These are phyloP conservation scores for Akebia trifoliata DNA, from an alignment of 164 flowering plant species.

Conservation along the genomic window DNA sequence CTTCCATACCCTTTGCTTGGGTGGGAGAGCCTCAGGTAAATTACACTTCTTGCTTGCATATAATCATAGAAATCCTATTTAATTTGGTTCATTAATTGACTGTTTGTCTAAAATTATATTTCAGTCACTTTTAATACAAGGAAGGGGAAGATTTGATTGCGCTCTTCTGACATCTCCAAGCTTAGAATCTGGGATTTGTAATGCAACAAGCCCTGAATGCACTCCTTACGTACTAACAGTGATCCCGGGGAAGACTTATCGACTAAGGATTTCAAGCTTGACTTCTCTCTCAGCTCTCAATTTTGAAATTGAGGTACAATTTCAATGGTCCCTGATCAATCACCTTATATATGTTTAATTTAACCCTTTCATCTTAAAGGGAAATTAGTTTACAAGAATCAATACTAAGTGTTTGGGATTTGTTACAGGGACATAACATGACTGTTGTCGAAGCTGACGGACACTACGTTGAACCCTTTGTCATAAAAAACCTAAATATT, in stretches of 20 bases:
- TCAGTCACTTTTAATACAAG: slow-evolving; percentile 81
- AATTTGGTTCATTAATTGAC: neutral
- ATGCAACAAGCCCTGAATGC: slow-evolving; percentile 54
- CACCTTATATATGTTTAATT: no score
- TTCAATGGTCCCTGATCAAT: no score
- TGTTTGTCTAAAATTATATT: slow-evolving; percentile 6
- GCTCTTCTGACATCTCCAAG: slow-evolving; percentile 18
- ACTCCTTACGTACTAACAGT: slow-evolving; percentile 45
- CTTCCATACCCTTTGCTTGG: slow-evolving; percentile 65
- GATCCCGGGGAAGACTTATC: slow-evolving; percentile 68
- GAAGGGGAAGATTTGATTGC: slow-evolving; percentile 72
- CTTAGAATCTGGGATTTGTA: slow-evolving; percentile 32
- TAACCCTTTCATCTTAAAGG: neutral
- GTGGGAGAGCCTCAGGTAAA: slow-evolving; percentile 80
- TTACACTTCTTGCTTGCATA: neutral
- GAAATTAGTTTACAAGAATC: neutral
- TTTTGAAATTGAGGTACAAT: slow-evolving; percentile 72
- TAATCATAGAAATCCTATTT: neutral
- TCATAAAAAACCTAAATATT: slow-evolving; percentile 47
- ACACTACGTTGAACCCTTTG: slow-evolving; percentile 68
- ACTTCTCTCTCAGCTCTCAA: slow-evolving; percentile 71
- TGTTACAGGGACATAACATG: slow-evolving; percentile 66
- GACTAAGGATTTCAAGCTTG: slow-evolving; percentile 60
- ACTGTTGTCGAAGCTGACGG: slow-evolving; percentile 89
- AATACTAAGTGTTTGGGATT: neutral